Evolutionary conservation across 139 green algal species (phyloP), one percentile per base, ranked within the genome.

Genomic region (Chlamydomonas sp.): DNA sequence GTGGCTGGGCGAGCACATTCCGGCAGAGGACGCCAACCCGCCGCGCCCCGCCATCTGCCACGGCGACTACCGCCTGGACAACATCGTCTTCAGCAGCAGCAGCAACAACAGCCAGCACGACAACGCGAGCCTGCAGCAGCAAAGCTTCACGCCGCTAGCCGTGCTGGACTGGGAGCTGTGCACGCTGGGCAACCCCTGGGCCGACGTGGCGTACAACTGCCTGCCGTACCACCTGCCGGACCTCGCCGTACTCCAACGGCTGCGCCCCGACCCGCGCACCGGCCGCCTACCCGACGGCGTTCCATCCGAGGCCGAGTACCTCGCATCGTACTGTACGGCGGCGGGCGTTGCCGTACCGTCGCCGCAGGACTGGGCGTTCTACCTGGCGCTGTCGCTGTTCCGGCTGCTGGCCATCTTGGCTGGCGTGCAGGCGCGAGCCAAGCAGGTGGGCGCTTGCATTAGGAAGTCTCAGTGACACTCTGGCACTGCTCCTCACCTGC

Each of bases 111-210:
- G 16, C 57, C 17, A 2, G 49, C 18, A 4, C 20, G 9, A 57
- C 9, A 79, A 7, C 49, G 16, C 57, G 49, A 79, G 8, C 16
- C 57, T 49, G 49, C 49, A 4, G 74, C 2, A 8, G 16, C 49
- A 8, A 67, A 67, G 60, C 66, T 57, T 2, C 31, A 49, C 31
- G 31, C 80, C 82, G 20, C 18, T 86, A 14, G 97, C 97, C 3
- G 94, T 99, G 59, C 91, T 99, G 49, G 98, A 99, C 90, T 99
- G 98, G 98, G 98, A 99, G 96, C 94, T 99, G 8, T 96, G 94
- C 77, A 99, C 98, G 0, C 83, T 99, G n/a, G 98, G 98, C 18
- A 94, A 98, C 92, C 92, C 94, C 20, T 95, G 96, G 87, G 92
- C 95, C 17, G 97, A 99, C 90, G 79, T 88, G 49, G 97, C 98